Percentiles rank a stretch among this genome's conserved stretches.
These are phyloP conservation scores for Phylloporus sp. DNA, from an alignment of 1,284 basidiomycete species.

Conservation along the genomic window DNA sequence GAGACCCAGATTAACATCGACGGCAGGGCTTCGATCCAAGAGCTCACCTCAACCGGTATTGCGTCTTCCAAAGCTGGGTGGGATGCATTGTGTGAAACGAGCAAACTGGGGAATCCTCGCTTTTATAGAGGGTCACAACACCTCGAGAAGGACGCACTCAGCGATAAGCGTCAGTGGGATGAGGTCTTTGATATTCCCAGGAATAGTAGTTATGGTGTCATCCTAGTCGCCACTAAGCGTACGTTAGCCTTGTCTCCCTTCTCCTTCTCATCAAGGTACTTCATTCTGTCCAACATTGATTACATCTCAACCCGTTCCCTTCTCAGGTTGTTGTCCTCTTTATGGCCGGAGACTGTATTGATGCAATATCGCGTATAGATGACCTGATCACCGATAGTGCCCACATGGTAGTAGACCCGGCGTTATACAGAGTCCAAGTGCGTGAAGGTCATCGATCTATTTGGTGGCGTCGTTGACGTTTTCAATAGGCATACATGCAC, in stretches of 20 bases:
- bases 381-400: too few species aligned
- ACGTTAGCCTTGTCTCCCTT: neutral
- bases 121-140: neutral
- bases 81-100: neutral
- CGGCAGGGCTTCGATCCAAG: neutral
- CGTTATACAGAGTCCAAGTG: too few species aligned
- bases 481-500: too few species aligned
- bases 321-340: too few species aligned
- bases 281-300: too few species aligned
- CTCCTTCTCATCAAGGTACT: too few species aligned
- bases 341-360: too few species aligned
- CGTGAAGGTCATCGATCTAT: too few species aligned
- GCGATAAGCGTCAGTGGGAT: neutral
- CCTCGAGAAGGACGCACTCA: neutral
- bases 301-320: too few species aligned
- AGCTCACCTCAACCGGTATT: neutral
- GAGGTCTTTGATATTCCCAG: neutral
- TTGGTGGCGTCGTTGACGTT: too few species aligned
- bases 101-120: neutral
- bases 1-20: neutral
- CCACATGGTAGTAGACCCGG: too few species aligned
- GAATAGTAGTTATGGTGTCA: neutral
- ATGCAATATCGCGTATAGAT: too few species aligned
- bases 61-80: conserved; percentile 3
- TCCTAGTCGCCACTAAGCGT: conserved; percentile 1